Conservation (phyloP, 2,329 filamentous ascomycete genomes). For the Claviceps pazoutovae region DNA sequence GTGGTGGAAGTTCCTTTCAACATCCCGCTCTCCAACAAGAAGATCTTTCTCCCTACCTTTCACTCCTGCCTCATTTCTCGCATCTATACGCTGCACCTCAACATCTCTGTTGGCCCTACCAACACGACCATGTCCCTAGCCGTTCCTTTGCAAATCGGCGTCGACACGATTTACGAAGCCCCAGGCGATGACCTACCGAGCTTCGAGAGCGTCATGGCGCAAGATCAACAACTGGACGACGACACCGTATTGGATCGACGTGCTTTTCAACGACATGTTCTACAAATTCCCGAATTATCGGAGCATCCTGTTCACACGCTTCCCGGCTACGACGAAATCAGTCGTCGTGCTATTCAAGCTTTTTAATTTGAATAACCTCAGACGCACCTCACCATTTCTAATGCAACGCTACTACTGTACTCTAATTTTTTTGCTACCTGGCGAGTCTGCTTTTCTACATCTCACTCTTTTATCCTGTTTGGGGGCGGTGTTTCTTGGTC, state of each 20-base stretch:
- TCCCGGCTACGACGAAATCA: conserved; percentile 25
- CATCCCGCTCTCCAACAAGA: conserved; percentile 32
- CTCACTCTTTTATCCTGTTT: neutral
- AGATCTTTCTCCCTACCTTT: conserved; percentile 41
- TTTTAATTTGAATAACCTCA: neutral
- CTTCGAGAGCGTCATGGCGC: conserved; percentile 34
- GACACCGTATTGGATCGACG: conserved; percentile 30
- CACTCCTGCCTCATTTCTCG: conserved; percentile 43
- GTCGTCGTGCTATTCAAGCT: conserved; percentile 12
- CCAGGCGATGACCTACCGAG: conserved; percentile 27
- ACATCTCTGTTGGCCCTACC: conserved; percentile 27
- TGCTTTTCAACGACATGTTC: conserved; percentile 20
- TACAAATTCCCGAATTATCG: conserved; percentile 20
- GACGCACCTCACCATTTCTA: neutral
- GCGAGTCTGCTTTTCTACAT: too few relatives aligned
- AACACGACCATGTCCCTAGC: conserved; percentile 29
- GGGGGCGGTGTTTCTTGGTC: neutral
- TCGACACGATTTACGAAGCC: conserved; percentile 23
- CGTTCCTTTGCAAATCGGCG: conserved; percentile 38
- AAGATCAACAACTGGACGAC: conserved; percentile 27
- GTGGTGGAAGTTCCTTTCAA: conserved; percentile 33
- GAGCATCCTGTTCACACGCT: conserved; percentile 21
- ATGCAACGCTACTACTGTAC: neutral
- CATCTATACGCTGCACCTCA: conserved; percentile 38
- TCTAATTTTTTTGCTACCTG: neutral